Base-by-base conservation (phyloP, 257 asterid species). In the Cruciata laevipes region DNA sequence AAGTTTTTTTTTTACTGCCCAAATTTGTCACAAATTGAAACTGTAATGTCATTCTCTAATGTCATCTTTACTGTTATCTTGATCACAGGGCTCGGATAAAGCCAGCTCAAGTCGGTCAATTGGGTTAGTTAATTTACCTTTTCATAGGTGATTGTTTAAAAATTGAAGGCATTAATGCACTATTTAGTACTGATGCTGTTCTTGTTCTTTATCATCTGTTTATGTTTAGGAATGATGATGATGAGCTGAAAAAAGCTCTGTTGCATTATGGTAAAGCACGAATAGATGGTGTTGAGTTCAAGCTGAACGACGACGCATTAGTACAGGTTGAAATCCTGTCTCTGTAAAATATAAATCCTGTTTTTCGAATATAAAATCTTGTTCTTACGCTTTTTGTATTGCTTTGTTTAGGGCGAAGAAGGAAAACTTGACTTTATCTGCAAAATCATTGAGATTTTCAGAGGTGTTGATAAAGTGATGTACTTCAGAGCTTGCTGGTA, bases 401-500 rank as follows among this genome's bases (percentile, higher is more conserved):
- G 6, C 1, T 16, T 32, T 65, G 1, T 33, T 61, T 70, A 89
- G 97, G 95, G 77, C 61, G 95, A 73, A 7, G 77, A 67, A 3
- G 87, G 79, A 2, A 71, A 74, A 24, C 79, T 70, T 0, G 24
- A 67, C 70, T 92, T 69, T 70, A 92, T 92, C 0, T 76, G 98
- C 56, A 89, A 81, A 82, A 87, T 92, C 2, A 70, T 80, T 4
- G 98, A 92, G 75, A 30, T 92, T 60, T 92, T 89, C 66, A 74
- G 86, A 72, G 87, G 81, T 11, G 68, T 70, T 4, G 83, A 92
- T 68, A 89, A 86, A 32, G 65, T 77, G 1, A 66, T 6, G 40
- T 69, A 77, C 10, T 85, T 89, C 58, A 77, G 79, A 0, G 91
- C 97, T 27, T 96, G 82, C 30, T 89, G 97, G 96, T 92, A 74